A percentile compares a stretch with the other conserved stretches of the same genome.
Conservation (phyloP, 768 basidiomycete genomes). For the Mycena crocata region DNA sequence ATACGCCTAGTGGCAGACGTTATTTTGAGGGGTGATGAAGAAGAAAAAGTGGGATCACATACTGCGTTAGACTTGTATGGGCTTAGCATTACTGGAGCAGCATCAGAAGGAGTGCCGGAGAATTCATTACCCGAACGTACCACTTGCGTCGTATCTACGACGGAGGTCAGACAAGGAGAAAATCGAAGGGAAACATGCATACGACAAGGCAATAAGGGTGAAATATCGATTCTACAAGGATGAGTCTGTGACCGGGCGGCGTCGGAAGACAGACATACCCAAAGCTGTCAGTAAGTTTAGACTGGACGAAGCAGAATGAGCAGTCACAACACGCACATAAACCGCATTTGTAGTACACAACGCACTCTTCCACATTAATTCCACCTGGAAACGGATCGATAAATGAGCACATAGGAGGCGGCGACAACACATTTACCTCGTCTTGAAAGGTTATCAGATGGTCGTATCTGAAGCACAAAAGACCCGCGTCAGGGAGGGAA, state of each 20-base stretch:
- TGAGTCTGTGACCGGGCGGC: too few species aligned
- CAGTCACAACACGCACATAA: constrained; percentile 14
- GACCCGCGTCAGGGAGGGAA: not conserved
- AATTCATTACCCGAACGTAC: not conserved
- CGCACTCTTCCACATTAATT: constrained; percentile 28
- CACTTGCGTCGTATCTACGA: constrained; percentile 22
- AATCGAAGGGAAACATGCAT: not conserved
- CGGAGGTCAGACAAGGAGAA: not conserved
- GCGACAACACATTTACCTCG: constrained; percentile 5
- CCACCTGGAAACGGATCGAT: constrained; percentile 3
- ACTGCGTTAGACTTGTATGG: constrained; percentile 29
- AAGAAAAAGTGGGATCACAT: not conserved
- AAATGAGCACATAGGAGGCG: not conserved
- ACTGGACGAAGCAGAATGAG: not conserved
- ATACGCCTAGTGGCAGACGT: not conserved
- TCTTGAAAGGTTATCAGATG: constrained; percentile 25
- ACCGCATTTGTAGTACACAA: constrained; percentile 16
- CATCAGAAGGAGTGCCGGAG: not conserved
- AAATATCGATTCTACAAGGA: constrained; percentile 28
- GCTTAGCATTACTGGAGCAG: constrained; percentile 11
- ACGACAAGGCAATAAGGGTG: constrained; percentile 20
- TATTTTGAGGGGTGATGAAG: not conserved
- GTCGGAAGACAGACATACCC: too few species aligned
- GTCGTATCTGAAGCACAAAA: constrained; percentile 19
- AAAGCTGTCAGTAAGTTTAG: not conserved